Evolutionary conservation across 768 basidiomycete species (phyloP), one percentile per base, ranked within the genome.

Genomic region (Collybia sordida): DNA sequence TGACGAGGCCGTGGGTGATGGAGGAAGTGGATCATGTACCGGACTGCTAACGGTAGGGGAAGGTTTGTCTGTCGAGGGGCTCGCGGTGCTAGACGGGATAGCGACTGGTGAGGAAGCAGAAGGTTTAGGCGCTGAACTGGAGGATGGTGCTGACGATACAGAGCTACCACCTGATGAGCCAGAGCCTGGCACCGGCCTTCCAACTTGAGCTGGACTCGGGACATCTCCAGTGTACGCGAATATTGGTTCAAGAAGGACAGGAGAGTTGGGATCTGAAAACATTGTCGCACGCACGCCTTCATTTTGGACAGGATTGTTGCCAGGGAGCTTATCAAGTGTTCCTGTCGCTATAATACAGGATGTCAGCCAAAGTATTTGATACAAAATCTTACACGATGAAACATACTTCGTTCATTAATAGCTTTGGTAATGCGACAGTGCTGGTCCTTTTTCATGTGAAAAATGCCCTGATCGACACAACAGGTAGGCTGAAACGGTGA

Each of bases 301-400:
- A 5, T 58, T 57, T 45, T 73, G 68, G 18, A 82, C 74, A 8
- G 79, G 78, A 61, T 81, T 81, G 64, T 80, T 80, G 28, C 80
- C 80, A 2, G 79, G 80, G 28, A 82, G 74, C 28, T 69, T 67
- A 25, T 60, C 21, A 36, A 82, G 51, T 4, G 71, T 78, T 44
- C 79, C 80, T 25, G 72, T 73, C 9, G 72, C 79, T 82, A 49
- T 22, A 48, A 21, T 11, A 24, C 45, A 17, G 42, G 24, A 31
- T 18, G 55, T 54, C 22, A 57, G 22, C 22, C 49, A 36, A 11
- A 21, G 21, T 18, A 28, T 12, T 24, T 35, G 17, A 45, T 22
- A 47, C 36, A 43, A 4, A 6, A 11, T 4, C 9, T 11, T 3
- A 8, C 9, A n/a, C 21, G 23, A 35, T 21, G 42, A 24, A 2